Conservation (phyloP, 1,284 basidiomycete species). For the Moniliophthora roreri region DNA sequence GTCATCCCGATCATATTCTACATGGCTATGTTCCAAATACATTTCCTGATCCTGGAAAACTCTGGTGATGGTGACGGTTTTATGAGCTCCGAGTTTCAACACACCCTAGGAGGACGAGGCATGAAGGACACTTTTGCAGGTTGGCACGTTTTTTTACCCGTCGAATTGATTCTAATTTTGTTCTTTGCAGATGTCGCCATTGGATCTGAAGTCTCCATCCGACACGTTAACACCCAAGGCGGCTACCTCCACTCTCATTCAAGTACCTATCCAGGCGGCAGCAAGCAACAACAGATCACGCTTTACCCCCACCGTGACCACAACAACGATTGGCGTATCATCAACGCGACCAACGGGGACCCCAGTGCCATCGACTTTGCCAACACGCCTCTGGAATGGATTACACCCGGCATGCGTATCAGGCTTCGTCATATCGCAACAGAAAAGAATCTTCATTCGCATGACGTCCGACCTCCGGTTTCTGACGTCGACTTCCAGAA, state of each 20-base stretch:
- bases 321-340: constrained; percentile 89
- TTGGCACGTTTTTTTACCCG: constrained; percentile 32
- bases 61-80: constrained; percentile 98
- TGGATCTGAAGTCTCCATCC: constrained; percentile 83
- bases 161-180: constrained; percentile 7
- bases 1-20: constrained; percentile 86
- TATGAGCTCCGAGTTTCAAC: constrained; percentile 99
- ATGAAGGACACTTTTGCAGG: constrained; percentile 94
- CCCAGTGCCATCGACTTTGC: constrained; percentile 57
- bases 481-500: constrained; percentile 99
- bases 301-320: constrained; percentile 94
- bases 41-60: constrained; percentile 86
- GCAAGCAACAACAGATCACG: constrained; percentile 95
- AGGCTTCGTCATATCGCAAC: constrained; percentile 84
- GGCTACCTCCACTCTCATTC: constrained; percentile 96
- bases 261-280: constrained; percentile 86
- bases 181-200: constrained; percentile 71
- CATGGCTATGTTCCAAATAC: constrained; percentile 94
- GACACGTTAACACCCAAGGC: constrained; percentile 95
- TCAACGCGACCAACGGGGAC: constrained; percentile 63
- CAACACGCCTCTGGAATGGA: constrained; percentile 57
- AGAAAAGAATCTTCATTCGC: constrained; percentile 89
- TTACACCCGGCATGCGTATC: constrained; percentile 73
- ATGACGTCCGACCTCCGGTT: constrained; percentile 93
- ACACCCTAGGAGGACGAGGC: constrained; percentile 87